Conservation (phyloP, 495 filamentous ascomycete genomes). For the Daldinia childiae region DNA sequence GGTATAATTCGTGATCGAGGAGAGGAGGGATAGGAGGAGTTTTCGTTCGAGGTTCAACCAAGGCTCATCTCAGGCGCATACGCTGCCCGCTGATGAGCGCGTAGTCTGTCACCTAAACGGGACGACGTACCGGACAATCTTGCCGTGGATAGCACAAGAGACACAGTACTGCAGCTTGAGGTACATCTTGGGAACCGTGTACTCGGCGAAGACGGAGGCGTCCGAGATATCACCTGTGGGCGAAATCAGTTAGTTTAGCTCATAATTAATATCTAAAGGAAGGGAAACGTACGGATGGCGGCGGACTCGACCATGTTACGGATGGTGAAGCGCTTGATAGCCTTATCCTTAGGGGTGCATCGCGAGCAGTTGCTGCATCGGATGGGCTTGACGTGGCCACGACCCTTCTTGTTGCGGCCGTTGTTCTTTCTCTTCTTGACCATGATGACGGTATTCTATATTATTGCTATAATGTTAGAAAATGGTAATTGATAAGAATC, state of each 20-base stretch:
- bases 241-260: neutral
- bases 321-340: conserved; percentile 99
- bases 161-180: conserved; percentile 99
- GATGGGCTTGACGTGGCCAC: conserved; percentile 99
- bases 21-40: conserved; percentile 23
- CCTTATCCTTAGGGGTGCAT: conserved; percentile 99
- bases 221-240: conserved; percentile 97
- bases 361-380: conserved; percentile 99
- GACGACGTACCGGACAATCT: conserved; percentile 97
- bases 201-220: conserved; percentile 98
- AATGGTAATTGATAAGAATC: conserved; percentile 1
- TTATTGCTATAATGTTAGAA: conserved; percentile 43
- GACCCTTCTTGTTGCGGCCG: conserved; percentile 99
- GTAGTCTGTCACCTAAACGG: conserved; percentile 45
- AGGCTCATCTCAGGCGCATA: conserved; percentile 68
- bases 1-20: conserved; percentile 11
- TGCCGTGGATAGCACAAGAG: conserved; percentile 99
- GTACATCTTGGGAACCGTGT: conserved; percentile 99
- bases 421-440: conserved; percentile 99
- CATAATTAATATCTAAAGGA: neutral
- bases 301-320: conserved; percentile 99
- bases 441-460: conserved; percentile 78
- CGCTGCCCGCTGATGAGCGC: conserved; percentile 45
- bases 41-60: conserved; percentile 61
- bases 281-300: conserved; percentile 88